Evolutionary conservation across 306 rosid genomes (phyloP).

Genomic region (Dalbergia oliveri): DNA sequence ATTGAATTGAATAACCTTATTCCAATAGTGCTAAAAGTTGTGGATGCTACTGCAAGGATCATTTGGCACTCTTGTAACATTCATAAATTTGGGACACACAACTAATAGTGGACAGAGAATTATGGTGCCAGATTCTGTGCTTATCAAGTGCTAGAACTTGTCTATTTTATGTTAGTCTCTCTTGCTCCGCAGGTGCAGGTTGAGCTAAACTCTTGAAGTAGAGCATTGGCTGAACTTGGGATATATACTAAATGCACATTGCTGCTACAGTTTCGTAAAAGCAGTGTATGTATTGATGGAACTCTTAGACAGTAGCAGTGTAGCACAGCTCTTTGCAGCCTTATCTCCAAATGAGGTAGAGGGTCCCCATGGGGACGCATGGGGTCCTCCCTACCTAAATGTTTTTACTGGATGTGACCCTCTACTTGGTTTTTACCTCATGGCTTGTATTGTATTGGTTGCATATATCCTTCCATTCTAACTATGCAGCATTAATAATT

Average conservation of each 20-base stretch:
- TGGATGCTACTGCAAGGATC: neutral
- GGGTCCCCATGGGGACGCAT: neutral
- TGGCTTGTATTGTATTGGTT: conserved; percentile 20
- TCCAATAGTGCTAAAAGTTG: neutral
- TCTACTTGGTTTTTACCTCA: conserved; percentile 22
- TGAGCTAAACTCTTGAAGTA: too few relatives aligned
- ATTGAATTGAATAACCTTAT: too few relatives aligned
- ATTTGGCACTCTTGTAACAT: neutral
- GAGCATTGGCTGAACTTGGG: neutral
- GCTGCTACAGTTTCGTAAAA: conserved; percentile 17
- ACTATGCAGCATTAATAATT: conserved; percentile 30
- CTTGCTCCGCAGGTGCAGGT: neutral
- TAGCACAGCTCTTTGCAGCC: neutral
- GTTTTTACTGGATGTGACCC: conserved; percentile 23
- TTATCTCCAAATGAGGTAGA: conserved; percentile 3
- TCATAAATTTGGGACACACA: neutral
- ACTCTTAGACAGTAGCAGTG: neutral
- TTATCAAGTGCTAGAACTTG: neutral
- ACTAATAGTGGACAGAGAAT: neutral
- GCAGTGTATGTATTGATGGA: conserved; percentile 15
- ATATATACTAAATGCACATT: neutral
- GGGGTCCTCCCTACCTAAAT: conserved; percentile 30
- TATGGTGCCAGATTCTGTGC: neutral
- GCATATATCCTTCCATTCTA: conserved; percentile 7
- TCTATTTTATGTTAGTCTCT: neutral